Evolutionary conservation across 2,329 filamentous ascomycete species (phyloP).

Genomic region (Macrophomina phaseolina): DNA sequence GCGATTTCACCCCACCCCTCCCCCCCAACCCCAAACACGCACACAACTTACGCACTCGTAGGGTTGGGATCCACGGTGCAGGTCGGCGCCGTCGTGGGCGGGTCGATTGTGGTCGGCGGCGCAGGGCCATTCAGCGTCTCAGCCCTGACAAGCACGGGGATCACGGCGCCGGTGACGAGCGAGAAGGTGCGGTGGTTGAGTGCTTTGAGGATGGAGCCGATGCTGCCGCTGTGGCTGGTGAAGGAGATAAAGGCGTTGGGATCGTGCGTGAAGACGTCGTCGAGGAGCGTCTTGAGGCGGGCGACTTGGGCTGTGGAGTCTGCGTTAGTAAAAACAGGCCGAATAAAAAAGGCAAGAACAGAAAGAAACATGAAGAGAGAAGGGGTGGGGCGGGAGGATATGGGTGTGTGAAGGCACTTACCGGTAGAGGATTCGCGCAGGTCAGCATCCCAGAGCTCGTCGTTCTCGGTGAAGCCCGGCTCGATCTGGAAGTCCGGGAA

Average conservation of each 20-base stretch:
- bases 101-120: constrained; percentile 9
- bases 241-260: constrained; percentile 57
- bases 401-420: not conserved
- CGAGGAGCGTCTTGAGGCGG: constrained; percentile 48
- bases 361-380: no score
- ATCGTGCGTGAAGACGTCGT: constrained; percentile 60
- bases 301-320: constrained; percentile 16
- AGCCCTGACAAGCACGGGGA: constrained; percentile 70
- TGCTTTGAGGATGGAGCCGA: constrained; percentile 61
- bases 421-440: constrained; percentile 23
- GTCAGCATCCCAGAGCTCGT: constrained; percentile 57
- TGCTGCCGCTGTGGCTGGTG: constrained; percentile 65
- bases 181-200: constrained; percentile 67
- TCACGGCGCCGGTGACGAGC: constrained; percentile 69
- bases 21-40: no score
- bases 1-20: no score
- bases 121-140: constrained; percentile 44
- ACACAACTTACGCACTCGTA: not conserved
- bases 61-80: constrained; percentile 16
- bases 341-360: no score
- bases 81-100: constrained; percentile 16
- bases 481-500: constrained; percentile 65
- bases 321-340: no score
- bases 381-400: no score
- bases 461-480: constrained; percentile 64